phyloP scores from a whole-genome alignment of 441 rosid genomes.

The Populus hybrid region DNA sequence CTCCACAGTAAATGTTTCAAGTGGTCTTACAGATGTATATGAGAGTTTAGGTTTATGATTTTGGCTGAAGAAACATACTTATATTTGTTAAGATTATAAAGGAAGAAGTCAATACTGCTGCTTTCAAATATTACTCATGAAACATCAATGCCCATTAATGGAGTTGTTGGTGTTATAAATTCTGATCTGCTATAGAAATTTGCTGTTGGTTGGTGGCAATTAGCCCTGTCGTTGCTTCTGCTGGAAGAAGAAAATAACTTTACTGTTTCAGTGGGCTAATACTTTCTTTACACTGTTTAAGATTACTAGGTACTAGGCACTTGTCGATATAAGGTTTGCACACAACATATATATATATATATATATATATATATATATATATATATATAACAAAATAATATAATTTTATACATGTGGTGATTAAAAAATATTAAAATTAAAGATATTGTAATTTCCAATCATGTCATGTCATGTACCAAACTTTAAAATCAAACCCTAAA shows the following conservation, averaged over 20 bases:
- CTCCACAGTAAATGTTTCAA: conserved; percentile 12
- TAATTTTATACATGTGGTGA: no score
- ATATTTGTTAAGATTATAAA: conserved; percentile 8
- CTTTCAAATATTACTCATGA: not conserved
- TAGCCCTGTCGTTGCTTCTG: not conserved
- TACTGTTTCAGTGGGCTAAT: not conserved
- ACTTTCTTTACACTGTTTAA: not conserved
- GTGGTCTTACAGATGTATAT: conserved; percentile 34
- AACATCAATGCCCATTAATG: conserved; percentile 17
- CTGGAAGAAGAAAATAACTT: not conserved
- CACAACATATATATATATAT: no score
- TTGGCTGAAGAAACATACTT: conserved; percentile 15
- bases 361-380: no score
- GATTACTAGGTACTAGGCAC: no score
- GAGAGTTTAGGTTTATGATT: conserved; percentile 25
- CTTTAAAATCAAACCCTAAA: no score
- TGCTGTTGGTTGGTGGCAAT: not conserved
- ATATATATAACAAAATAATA: no score
- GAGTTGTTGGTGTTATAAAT: conserved; percentile 26
- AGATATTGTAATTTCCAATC: no score
- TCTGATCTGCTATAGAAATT: not conserved
- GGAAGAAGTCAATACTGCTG: conserved; percentile 5
- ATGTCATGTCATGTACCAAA: no score
- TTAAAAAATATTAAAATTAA: no score
- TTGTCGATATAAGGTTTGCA: not conserved